phyloP scores from a whole-genome alignment of 441 rosid genomes.

The Brassica hybrid region DNA sequence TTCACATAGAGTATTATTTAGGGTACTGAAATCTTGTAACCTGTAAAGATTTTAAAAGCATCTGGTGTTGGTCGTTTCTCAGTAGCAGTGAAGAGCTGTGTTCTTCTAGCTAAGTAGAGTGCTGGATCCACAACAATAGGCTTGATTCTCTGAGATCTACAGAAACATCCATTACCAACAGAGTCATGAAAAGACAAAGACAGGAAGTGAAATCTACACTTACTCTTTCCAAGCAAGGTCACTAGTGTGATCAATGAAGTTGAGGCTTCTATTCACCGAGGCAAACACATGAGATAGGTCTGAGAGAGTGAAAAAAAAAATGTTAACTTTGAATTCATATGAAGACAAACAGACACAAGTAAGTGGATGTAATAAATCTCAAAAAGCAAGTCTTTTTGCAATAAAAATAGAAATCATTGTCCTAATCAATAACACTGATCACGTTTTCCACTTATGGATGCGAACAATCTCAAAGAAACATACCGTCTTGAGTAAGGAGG shows the following conservation, averaged over 20 bases:
- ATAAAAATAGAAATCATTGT: background rate
- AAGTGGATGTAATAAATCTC: conserved; percentile 1
- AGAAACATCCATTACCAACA: background rate
- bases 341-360: background rate
- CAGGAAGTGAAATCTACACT: background rate
- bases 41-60: background rate
- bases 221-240: conserved; percentile 14
- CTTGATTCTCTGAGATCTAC: conserved; percentile 6
- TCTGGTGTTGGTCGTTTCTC: conserved; percentile 6
- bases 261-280: background rate
- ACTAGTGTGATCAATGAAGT: background rate
- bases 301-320: background rate
- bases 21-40: background rate
- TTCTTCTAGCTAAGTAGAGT: conserved; percentile 3
- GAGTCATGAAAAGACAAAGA: too few relatives aligned
- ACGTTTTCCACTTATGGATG: background rate
- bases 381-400: background rate
- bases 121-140: conserved; percentile 8
- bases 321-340: background rate
- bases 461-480: background rate
- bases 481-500: conserved; percentile 4
- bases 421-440: background rate
- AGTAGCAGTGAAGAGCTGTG: conserved; percentile 10
- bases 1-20: background rate
- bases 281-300: conserved; percentile 13